phyloP scores from a whole-genome alignment of 805 yeast genomes.

The Suhomyces sp. region DNA sequence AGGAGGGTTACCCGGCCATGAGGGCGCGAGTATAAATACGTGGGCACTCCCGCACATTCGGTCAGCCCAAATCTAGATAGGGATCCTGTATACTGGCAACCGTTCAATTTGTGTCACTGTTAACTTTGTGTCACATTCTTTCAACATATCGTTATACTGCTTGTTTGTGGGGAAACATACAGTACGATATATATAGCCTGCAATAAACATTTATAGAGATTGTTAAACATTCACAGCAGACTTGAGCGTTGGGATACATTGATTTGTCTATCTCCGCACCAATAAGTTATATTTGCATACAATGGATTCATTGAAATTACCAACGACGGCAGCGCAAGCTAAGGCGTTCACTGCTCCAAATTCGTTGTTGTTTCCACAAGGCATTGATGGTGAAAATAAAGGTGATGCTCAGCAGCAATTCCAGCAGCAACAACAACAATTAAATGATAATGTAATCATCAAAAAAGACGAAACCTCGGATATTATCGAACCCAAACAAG shows the following conservation, averaged over 20 bases:
- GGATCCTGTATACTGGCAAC: conserved; percentile 3
- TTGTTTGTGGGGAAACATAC: conserved; percentile 6
- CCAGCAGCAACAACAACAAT: conserved; percentile 4
- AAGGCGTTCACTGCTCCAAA: conserved; percentile 66
- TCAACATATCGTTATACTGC: not conserved
- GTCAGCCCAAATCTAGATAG: conserved; percentile 2
- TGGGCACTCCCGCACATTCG: conserved; percentile 13
- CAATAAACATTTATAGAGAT: conserved; percentile 8
- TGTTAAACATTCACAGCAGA: conserved; percentile 2
- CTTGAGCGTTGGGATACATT: conserved; percentile 37
- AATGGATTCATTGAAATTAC: conserved; percentile 74
- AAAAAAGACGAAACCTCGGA: conserved; percentile 15
- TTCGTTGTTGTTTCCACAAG: conserved; percentile 62
- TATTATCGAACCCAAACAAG: conserved; percentile 38
- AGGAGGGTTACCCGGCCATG: conserved; percentile 19
- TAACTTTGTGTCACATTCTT: not conserved
- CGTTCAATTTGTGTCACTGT: conserved; percentile 2
- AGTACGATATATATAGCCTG: conserved; percentile 5
- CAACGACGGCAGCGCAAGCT: conserved; percentile 76
- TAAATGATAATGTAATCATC: conserved; percentile 5
- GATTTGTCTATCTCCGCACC: conserved; percentile 35
- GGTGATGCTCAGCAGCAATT: conserved; percentile 8
- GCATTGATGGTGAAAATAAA: conserved; percentile 28
- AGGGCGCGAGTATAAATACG: conserved; percentile 21
- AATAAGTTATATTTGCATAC: not conserved